These are phyloP conservation scores for Sporothrix sp. DNA, from an alignment of 2,329 filamentous ascomycete genomes.

Conservation along the genomic window DNA sequence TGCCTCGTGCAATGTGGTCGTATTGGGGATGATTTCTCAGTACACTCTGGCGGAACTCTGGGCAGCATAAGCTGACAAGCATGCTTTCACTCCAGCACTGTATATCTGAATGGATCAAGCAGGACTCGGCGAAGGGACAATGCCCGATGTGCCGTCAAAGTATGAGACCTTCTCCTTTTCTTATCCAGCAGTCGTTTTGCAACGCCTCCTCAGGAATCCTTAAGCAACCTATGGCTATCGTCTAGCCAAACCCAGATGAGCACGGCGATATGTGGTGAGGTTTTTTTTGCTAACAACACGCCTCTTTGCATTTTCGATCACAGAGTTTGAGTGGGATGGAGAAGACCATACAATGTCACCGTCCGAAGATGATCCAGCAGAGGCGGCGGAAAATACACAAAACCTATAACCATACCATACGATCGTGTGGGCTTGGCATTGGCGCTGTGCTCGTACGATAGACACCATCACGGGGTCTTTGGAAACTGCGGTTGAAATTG, in stretches of 20 bases:
- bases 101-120: slow-evolving; percentile 90
- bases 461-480: too few species aligned
- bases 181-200: too few species aligned
- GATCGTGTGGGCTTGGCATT: too few species aligned
- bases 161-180: slow-evolving; percentile 32
- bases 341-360: slow-evolving; percentile 16
- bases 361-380: slow-evolving; percentile 7
- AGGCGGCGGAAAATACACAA: background rate
- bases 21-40: background rate
- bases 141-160: slow-evolving; percentile 98
- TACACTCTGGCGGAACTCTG: background rate
- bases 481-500: too few species aligned
- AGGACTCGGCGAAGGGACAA: slow-evolving; percentile 84
- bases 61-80: background rate
- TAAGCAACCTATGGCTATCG: too few species aligned
- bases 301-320: background rate
- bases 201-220: too few species aligned
- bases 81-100: slow-evolving; percentile 59
- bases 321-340: slow-evolving; percentile 27
- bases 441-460: too few species aligned
- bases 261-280: too few species aligned
- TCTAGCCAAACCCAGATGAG: too few species aligned
- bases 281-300: background rate
- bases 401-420: too few species aligned
- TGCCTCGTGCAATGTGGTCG: background rate